Conservation (phyloP, 2,329 filamentous ascomycete genomes). For the Huntiella savannae region DNA sequence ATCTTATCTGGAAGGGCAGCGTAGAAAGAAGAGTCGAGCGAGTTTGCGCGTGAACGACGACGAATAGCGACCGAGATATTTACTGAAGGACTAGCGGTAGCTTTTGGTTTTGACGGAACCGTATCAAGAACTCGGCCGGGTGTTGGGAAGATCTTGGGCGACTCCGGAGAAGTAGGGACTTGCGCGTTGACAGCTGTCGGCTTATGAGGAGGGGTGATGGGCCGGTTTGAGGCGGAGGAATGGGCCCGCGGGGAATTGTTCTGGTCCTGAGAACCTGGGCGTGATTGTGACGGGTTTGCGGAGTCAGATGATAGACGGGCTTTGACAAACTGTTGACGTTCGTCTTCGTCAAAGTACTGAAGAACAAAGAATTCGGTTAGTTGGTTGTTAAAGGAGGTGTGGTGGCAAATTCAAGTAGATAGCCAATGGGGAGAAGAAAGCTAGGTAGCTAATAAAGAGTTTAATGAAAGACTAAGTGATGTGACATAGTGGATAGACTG, state of each 20-base stretch:
- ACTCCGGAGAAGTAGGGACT: conserved; percentile 2
- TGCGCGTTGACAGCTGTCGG: neutral
- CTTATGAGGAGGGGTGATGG: neutral
- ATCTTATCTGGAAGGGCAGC: conserved; percentile 54
- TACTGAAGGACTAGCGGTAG: conserved; percentile 12
- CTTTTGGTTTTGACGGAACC: neutral
- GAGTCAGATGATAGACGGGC: conserved; percentile 6
- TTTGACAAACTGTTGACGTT: conserved; percentile 10
- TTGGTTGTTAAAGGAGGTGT: conserved; percentile 7
- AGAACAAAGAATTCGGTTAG: neutral
- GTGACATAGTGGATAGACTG: too few relatives aligned
- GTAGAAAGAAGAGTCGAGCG: conserved; percentile 47
- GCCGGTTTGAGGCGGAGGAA: too few relatives aligned
- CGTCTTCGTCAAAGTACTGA: conserved; percentile 11
- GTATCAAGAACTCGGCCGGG: conserved; percentile 2
- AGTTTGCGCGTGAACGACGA: conserved; percentile 21
- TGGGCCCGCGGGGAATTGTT: conserved; percentile 5
- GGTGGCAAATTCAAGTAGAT: conserved; percentile 7
- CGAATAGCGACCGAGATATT: conserved; percentile 17
- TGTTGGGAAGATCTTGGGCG: conserved; percentile 12
- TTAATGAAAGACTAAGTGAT: too few relatives aligned
- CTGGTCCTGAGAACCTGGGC: conserved; percentile 3
- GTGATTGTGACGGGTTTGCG: conserved; percentile 1
- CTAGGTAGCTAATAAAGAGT: neutral
- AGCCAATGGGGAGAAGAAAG: neutral